Evolutionary conservation across 1,284 basidiomycete genomes (phyloP).

Genomic region (Pseudomicrostroma phylloplanum): DNA sequence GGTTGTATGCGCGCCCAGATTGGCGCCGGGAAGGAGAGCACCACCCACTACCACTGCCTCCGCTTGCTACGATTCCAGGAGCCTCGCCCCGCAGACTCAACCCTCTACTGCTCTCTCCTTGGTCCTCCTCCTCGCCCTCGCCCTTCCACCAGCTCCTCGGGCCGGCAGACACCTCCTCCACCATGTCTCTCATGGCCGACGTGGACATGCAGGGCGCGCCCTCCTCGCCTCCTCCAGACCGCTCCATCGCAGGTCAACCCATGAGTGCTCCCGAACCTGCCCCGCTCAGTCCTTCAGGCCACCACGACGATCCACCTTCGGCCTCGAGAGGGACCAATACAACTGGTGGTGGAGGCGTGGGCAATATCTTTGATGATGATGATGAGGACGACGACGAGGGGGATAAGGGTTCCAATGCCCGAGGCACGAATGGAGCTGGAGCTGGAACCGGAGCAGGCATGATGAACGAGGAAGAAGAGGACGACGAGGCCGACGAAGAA

Average conservation of each 20-base stretch:
- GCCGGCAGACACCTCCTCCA: too few relatives aligned
- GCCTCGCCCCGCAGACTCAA: too few relatives aligned
- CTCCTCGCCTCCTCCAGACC: too few relatives aligned
- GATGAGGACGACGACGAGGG: background rate
- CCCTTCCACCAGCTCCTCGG: too few relatives aligned
- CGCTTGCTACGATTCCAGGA: too few relatives aligned
- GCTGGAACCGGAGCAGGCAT: background rate
- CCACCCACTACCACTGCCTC: too few relatives aligned
- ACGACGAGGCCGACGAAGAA: background rate
- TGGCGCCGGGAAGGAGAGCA: too few relatives aligned
- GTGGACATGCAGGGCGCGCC: too few relatives aligned
- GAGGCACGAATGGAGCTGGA: background rate
- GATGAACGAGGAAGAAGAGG: constrained; percentile 5
- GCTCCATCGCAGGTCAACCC: background rate
- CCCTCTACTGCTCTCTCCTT: too few relatives aligned
- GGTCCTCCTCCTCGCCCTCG: too few relatives aligned
- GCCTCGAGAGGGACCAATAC: background rate
- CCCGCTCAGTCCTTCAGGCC: background rate
- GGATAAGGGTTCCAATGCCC: background rate
- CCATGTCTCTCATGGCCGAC: too few relatives aligned
- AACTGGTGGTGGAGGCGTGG: background rate
- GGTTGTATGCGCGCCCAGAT: too few relatives aligned
- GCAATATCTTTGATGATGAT: background rate
- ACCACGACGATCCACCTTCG: background rate
- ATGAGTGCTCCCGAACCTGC: constrained; percentile 2